A percentile compares a stretch with the other conserved stretches of the same genome.
Evolutionary conservation across 2,329 filamentous ascomycete genomes (phyloP).

Genomic region (Aspergillus costaricaensis): DNA sequence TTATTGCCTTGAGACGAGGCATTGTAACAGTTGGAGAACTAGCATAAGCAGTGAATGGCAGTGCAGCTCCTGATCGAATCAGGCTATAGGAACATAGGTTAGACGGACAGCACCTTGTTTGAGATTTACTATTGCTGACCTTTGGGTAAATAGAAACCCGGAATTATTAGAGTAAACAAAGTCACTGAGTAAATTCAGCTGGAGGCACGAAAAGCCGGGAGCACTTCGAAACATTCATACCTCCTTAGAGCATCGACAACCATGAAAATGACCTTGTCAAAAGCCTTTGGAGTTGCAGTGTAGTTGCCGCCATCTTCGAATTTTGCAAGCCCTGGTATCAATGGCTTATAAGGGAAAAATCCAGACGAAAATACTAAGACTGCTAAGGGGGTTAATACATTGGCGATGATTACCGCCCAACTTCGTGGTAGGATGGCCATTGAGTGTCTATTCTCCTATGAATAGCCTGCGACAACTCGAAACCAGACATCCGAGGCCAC

Average conservation of each 20-base stretch:
- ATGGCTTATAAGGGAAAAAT: constrained; percentile 97
- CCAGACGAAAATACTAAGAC: constrained; percentile 79
- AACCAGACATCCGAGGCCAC: neutral
- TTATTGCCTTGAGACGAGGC: constrained; percentile 96
- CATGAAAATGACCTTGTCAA: constrained; percentile 94
- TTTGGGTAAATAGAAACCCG: constrained; percentile 85
- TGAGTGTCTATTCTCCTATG: neutral
- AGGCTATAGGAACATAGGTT: constrained; percentile 56
- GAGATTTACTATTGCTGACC: constrained; percentile 51
- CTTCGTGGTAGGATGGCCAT: constrained; percentile 31
- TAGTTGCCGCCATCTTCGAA: constrained; percentile 57
- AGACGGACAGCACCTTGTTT: neutral
- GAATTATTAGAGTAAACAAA: constrained; percentile 84
- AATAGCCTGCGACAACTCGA: neutral
- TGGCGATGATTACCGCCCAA: constrained; percentile 62
- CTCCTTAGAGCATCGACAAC: constrained; percentile 92
- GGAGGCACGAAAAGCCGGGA: constrained; percentile 15
- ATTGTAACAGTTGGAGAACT: constrained; percentile 98
- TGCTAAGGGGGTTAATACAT: constrained; percentile 74
- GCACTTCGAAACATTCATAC: constrained; percentile 47
- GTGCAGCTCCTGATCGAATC: constrained; percentile 76
- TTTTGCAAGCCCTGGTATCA: constrained; percentile 78
- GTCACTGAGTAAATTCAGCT: constrained; percentile 61
- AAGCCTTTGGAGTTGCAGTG: constrained; percentile 65
- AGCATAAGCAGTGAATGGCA: constrained; percentile 94